Evolutionary conservation across 202 grass and related monocot species (phyloP).

Genomic region (Carex sylvatica): DNA sequence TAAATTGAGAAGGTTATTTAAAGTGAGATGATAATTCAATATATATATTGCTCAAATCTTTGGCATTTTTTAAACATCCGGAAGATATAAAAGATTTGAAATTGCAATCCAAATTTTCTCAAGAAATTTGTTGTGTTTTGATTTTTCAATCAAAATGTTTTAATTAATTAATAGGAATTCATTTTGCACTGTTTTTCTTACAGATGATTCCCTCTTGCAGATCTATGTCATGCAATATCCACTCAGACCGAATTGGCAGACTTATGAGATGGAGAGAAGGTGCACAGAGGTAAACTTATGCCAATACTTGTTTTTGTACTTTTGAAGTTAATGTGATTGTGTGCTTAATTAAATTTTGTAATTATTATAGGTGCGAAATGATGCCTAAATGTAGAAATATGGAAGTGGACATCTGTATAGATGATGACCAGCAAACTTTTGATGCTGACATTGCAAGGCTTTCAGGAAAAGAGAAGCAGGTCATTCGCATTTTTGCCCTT

Average conservation of each 20-base stretch:
- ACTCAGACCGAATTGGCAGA: conserved; percentile 80
- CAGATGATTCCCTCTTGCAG: neutral
- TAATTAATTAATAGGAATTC: neutral
- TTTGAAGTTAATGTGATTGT: neutral
- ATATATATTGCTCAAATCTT: neutral
- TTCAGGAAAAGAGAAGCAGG: conserved; percentile 53
- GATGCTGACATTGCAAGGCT: conserved; percentile 42
- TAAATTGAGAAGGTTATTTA: neutral
- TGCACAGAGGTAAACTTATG: conserved; percentile 66
- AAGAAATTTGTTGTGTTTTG: neutral
- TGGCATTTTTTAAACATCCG: neutral
- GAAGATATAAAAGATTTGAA: neutral
- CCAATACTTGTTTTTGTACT: conserved; percentile 12
- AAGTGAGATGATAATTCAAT: neutral
- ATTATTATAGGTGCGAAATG: conserved; percentile 54
- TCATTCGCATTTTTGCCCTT: conserved; percentile 7
- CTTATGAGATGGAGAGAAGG: conserved; percentile 65
- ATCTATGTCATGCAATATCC: conserved; percentile 92
- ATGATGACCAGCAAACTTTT: conserved; percentile 63
- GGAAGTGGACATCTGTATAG: conserved; percentile 66
- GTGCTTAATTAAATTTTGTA: neutral
- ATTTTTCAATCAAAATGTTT: neutral
- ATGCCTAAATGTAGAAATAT: conserved; percentile 63
- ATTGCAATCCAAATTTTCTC: neutral
- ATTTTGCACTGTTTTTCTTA: conserved; percentile 6